phyloP scores from a whole-genome alignment of 768 basidiomycete genomes.

The Amanita fuliginea region DNA sequence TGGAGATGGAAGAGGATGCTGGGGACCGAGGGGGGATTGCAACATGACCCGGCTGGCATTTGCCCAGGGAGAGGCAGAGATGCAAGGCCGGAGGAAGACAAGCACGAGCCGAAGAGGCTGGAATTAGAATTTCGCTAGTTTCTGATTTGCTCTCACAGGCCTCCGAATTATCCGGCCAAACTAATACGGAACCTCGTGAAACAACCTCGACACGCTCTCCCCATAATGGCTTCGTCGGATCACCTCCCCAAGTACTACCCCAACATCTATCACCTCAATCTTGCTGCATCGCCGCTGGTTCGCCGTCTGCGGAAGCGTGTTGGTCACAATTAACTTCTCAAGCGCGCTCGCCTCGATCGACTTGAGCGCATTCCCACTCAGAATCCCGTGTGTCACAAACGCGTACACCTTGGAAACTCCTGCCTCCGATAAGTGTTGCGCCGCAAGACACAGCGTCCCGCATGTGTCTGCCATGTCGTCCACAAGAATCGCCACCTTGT shows the following conservation, averaged over 20 bases:
- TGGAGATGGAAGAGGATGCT: conserved; percentile 26
- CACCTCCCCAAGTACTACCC: conserved; percentile 90
- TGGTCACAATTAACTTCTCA: conserved; percentile 95
- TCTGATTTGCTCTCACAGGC: conserved; percentile 5
- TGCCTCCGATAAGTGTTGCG: conserved; percentile 78
- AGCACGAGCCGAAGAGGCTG: conserved; percentile 6
- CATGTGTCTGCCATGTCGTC: conserved; percentile 99
- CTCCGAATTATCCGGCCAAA: conserved; percentile 1
- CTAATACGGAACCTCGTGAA: conserved; percentile 85
- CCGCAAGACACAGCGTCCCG: conserved; percentile 88
- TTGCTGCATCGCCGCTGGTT: conserved; percentile 65
- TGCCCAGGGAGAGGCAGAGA: conserved; percentile 21
- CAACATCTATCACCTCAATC: conserved; percentile 92
- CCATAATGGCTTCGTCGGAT: conserved; percentile 95
- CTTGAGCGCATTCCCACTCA: conserved; percentile 82
- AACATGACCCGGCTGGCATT: conserved; percentile 56
- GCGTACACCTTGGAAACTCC: conserved; percentile 82
- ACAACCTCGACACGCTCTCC: conserved; percentile 84
- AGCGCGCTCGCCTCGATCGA: conserved; percentile 62
- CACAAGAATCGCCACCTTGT: conserved; percentile 87
- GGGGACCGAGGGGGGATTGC: conserved; percentile 34
- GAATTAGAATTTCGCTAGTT: conserved; percentile 7
- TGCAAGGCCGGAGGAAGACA: conserved; percentile 12
- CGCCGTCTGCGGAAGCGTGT: conserved; percentile 85
- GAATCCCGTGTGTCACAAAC: conserved; percentile 93